Evolutionary conservation across 495 filamentous ascomycete genomes (phyloP), one percentile per base, ranked within the genome.

Genomic region (Trichoderma parareesei): DNA sequence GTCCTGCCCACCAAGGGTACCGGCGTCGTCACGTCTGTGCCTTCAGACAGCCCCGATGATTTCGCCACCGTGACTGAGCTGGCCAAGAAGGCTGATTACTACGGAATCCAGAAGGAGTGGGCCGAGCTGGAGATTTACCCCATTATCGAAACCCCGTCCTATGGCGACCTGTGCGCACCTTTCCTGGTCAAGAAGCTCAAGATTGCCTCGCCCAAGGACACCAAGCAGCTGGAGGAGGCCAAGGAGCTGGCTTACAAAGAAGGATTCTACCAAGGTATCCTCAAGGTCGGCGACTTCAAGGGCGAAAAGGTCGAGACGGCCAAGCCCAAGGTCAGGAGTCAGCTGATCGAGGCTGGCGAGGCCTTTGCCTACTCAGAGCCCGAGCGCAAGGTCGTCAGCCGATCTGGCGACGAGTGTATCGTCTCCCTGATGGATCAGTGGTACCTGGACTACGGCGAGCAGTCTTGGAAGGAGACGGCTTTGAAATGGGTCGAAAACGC

Each of bases 181-280:
- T 84, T 87, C 63, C 79, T 98, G 55, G 90, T 96, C 53, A 90
- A 97, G 78, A 85, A 93, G 73, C 81, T 97, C 71, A 98, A 98
- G 81, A 98, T 98, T 73, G 87, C 89, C 69, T 96, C 92, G 6
- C 93, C 94, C 64, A 98, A 97, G 76, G 94, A 98, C 70, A 81
- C 85, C 16, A 96, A 89, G 72, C 90, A 88, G 77, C 85, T 98
- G 16, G 88, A 88, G 35, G 88, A 97, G 79, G 94, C 94, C 40
- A 98, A 98, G 78, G 93, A 98, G 65, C 77, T 93, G 60, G 94
- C 94, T 5, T 98, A 98, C 79, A 95, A 92, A 74, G 93, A 96
- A 73, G 94, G 90, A n/a, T 97, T 90, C 81, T 98, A 98, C 80
- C 89, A 95, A 77, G 94, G 94, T 61, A 90, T 82, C 49, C 94